phyloP scores from a whole-genome alignment of 768 basidiomycete species.

The Amanita brunnescens region DNA sequence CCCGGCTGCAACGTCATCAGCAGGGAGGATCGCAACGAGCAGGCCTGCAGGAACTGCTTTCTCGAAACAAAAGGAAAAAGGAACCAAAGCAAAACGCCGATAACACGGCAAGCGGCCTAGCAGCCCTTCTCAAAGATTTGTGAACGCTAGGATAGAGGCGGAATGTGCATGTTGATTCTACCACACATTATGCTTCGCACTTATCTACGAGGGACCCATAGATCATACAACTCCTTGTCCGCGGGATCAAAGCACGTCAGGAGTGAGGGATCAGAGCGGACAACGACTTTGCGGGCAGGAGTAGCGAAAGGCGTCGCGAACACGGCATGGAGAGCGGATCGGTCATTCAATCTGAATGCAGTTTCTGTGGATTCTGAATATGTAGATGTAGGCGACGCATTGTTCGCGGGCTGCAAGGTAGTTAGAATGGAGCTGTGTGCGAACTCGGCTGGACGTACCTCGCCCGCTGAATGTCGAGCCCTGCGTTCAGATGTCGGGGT shows the following conservation, averaged over 20 bases:
- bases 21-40: background rate
- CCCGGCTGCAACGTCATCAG: background rate
- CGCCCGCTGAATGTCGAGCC: background rate
- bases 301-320: constrained; percentile 19
- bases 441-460: background rate
- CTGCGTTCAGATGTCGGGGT: background rate
- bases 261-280: constrained; percentile 60
- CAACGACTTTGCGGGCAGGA: constrained; percentile 28
- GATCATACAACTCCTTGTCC: constrained; percentile 69
- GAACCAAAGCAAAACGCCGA: background rate
- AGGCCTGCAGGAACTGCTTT: constrained; percentile 1
- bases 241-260: constrained; percentile 67
- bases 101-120: background rate
- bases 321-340: constrained; percentile 20
- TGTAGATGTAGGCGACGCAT: constrained; percentile 7
- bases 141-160: no score
- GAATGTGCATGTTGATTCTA: background rate
- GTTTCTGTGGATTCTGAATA: constrained; percentile 8
- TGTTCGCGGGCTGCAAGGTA: background rate
- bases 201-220: constrained; percentile 58
- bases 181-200: background rate
- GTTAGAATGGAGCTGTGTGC: background rate
- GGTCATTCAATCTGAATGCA: constrained; percentile 3
- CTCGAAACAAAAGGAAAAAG: background rate
- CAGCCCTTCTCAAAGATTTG: constrained; percentile 1